Evolutionary conservation across 1,139 yeast species (phyloP), one percentile per base, ranked within the genome.

Genomic region (Ogataea hybrid): DNA sequence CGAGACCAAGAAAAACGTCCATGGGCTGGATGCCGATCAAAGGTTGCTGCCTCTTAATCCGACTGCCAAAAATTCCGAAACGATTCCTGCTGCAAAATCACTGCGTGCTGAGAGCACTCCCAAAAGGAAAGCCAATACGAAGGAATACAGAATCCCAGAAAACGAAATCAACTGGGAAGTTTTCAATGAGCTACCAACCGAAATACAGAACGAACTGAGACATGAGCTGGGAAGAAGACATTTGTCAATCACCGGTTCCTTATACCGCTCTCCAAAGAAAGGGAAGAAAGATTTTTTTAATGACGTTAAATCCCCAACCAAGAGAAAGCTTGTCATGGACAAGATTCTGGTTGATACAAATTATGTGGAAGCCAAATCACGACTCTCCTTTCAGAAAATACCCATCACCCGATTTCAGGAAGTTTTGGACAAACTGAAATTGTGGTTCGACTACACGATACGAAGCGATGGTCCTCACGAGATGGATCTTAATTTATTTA

Each of bases 131-230:
- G 20, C 20, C 20, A 20, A 28, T 16, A 11, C 18, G n/a, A 28
- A 18, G 6, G 11, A 14, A 9, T 41, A 41, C 21, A 40, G 39
- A 6, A 25, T 51, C 6, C 12, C 36, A 1, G 49, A 44, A 31
- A 42, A 49, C 21, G 62, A 66, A 16, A 71, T 80, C 17, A 82
- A 80, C 46, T 68, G 77, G 74, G 75, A 72, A 2, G 77, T 78
- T 0, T 77, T 79, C 51, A 62, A 73, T 9, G 67, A 66, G n/a
- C 56, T 81, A 5, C 87, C 87, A 0, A 41, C 45, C n/a, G 76
- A 73, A 6, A 71, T 81, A 1, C 73, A 72, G 47, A 48, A 58
- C 3, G 87, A 81, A 47, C 52, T 80, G 5, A 65, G 64, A 44
- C 53, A 54, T 2, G 84, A 80, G 47, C 51, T 78, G 29, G 49